phyloP scores from a whole-genome alignment of 2,329 filamentous ascomycete genomes.

The Ceratocystis eucalypticola region DNA sequence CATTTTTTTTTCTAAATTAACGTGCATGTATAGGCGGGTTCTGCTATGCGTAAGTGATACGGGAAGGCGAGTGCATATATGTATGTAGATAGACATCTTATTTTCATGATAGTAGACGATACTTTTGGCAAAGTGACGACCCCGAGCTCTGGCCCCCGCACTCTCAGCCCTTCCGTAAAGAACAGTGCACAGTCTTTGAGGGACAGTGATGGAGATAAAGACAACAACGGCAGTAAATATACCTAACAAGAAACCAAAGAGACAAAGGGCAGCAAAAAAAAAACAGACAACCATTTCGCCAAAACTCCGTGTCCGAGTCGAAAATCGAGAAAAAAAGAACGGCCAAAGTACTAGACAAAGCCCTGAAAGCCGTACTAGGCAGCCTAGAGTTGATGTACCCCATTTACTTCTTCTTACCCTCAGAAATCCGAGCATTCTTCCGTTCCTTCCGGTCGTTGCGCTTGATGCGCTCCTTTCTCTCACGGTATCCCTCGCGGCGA shows the following conservation, averaged over 20 bases:
- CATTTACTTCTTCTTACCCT: slow-evolving; percentile 19
- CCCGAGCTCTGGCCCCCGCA: neutral
- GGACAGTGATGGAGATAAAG: neutral
- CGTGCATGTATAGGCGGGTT: too few relatives aligned
- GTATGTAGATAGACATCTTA: neutral
- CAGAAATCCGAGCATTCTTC: slow-evolving; percentile 45
- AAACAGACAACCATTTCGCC: slow-evolving; percentile 3
- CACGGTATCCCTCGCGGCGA: slow-evolving; percentile 48
- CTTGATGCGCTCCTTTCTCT: slow-evolving; percentile 54
- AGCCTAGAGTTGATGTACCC: neutral
- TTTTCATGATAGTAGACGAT: neutral
- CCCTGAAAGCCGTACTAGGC: neutral
- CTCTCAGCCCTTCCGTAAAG: neutral
- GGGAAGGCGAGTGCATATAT: neutral
- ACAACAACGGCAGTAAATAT: neutral
- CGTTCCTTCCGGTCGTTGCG: slow-evolving; percentile 57
- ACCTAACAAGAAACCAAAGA: neutral
- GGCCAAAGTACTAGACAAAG: neutral
- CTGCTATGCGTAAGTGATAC: neutral
- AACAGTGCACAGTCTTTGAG: neutral
- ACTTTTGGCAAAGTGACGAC: neutral
- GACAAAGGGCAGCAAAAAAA: neutral
- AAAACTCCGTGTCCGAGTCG: slow-evolving; percentile 11
- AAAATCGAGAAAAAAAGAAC: slow-evolving; percentile 9
- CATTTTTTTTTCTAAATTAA: neutral